Conservation (phyloP, 371 early-diverging fungal genomes). For the Zychaea mexicana region DNA sequence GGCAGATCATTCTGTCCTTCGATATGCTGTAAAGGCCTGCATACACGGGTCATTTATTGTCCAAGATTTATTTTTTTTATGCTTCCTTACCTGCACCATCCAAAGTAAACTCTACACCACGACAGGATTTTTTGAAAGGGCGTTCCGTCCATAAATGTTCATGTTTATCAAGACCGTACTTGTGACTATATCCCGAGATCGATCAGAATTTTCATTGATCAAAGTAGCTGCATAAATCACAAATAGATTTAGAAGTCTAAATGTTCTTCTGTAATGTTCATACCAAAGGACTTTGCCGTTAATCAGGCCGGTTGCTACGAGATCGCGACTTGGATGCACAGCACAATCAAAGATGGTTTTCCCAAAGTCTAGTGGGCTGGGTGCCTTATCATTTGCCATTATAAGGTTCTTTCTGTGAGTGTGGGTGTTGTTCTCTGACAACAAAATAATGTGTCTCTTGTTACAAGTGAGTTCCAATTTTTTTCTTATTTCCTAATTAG, state of each 20-base stretch:
- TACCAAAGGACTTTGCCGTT: conserved; percentile 81
- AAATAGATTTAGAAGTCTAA: background rate
- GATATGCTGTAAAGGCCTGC: conserved; percentile 77
- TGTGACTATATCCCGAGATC: conserved; percentile 45
- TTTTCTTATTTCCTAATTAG: no score
- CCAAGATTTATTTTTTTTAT: background rate
- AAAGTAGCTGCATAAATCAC: conserved; percentile 1
- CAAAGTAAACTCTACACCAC: conserved; percentile 74
- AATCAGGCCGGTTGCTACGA: conserved; percentile 77
- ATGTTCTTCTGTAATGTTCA: no score
- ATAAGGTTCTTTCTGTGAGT: no score
- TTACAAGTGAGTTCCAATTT: no score
- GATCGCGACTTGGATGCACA: conserved; percentile 70
- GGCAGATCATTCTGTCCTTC: conserved; percentile 76
- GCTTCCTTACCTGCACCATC: conserved; percentile 68
- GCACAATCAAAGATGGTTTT: conserved; percentile 68
- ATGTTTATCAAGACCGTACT: conserved; percentile 53
- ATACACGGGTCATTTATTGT: conserved; percentile 66
- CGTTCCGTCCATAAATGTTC: conserved; percentile 58
- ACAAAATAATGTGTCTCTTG: no score
- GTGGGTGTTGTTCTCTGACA: no score
- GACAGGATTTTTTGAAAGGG: conserved; percentile 82
- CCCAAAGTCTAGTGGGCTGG: conserved; percentile 5
- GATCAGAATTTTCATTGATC: background rate
- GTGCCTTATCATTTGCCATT: background rate